Base-by-base conservation (phyloP, 257 asterid species). In the Coffea eugenioides region DNA sequence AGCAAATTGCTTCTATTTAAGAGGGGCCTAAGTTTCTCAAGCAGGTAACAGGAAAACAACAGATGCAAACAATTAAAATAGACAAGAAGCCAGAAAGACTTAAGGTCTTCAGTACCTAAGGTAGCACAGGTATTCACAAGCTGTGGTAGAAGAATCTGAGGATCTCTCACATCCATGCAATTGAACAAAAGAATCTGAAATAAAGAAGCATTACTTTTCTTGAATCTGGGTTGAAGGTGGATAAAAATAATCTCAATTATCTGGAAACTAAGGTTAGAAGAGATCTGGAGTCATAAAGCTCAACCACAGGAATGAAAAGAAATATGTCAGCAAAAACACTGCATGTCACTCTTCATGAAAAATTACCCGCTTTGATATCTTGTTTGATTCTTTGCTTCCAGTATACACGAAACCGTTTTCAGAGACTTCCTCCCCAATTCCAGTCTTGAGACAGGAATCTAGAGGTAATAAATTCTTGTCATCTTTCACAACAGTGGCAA, bases 161-260 rank as follows among this genome's bases (percentile, higher is more conserved):
- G 98, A 75, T 94, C 97, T 88, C 98, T 88, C 57, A 90, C 88
- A 81, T 94, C 98, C 98, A 94, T 94, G 86, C 97, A 94, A 88
- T 94, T 94, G 89, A 94, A 94, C 64, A 94, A 86, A 83, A 94
- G 91, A 89, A 94, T 89, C 98, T 91, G 93, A 82, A 88, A 66
- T 31, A 79, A 41, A 25, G 57, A 65, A 49, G 75, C 70, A 8
- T 18, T 25, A 54, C 23, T 73, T 27, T 62, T 77, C 34, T 52
- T 52, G 25, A 20, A 36, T 69, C 62, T 46, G 39, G 8, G 31
- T 46, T 64, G 79, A 77, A 13, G 56, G 16, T 15, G 52, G 45
- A 59, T n/a, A n/a, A 43, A n/a, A 77, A 56, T 4, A 36, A 77
- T 54, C 56, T 10, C 36, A 66, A 57, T 23, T 25, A 59, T 31